Evolutionary conservation across 352 stramenopile genomes (phyloP), one percentile per base, ranked within the genome.

Genomic region (Globisporangium cylindrosporum): DNA sequence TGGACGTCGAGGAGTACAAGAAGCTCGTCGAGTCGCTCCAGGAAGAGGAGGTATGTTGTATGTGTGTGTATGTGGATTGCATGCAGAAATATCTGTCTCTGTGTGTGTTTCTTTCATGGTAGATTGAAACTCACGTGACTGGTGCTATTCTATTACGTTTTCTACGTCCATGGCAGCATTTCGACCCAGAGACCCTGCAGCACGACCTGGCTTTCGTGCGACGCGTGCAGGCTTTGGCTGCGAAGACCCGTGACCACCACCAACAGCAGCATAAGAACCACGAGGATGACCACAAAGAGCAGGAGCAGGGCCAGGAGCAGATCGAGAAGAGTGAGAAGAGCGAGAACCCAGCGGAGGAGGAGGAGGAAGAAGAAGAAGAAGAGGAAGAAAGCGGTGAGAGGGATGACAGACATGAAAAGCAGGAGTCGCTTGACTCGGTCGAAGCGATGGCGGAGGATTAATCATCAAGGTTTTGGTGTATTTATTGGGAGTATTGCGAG

Each of bases 121-220:
- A 51, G 18, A 48, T 64, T 20, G n/a, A 24, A 18, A 43, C 54
- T 60, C 27, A 41, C 8, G n/a, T 20, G 12, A 12, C 68, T n/a
- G n/a, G 5, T 38, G 49, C 43, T 63, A 32, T 8, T 49, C 59
- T 32, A 7, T 4, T 41, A 3, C n/a, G 8, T n/a, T 22, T 32
- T 18, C n/a, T 49, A 49, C 6, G 41, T 9, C 41, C 41, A 49
- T 49, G 27, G 25, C 43, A 92, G 79, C 75, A 86, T 71, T 76
- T 82, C 55, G 74, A 91, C 41, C 68, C 73, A 7, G 73, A 79
- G 8, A 71, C 78, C 1, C 36, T 90, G 14, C 68, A 76, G 53
- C 70, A 81, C 63, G 85, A 91, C 56, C 34, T 89, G 61, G 82
- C 70, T n/a, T 80, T 93, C 34, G 69, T 91, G 48, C 78, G 81